Base-by-base conservation (phyloP, 192 early-diverging fungal species). In the Globomyces pollinis-pini region DNA sequence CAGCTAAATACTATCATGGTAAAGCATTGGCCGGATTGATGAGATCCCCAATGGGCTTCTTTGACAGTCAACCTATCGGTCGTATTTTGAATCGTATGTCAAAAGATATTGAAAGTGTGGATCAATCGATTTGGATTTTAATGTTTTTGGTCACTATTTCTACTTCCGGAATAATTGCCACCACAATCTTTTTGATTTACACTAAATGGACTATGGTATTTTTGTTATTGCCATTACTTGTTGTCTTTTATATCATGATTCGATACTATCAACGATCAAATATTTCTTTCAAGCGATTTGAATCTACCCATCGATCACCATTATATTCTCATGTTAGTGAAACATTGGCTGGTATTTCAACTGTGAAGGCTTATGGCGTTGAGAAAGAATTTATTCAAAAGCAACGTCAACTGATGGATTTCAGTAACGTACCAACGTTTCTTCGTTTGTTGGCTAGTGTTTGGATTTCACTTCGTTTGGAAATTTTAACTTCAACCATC, bases 231-330 rank as follows among this genome's bases (percentile, higher is more conserved):
- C 84, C 84, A 2, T 70, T 91, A 29, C 52, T 89, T 13, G 50
- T 82, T 11, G 41, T 81, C 15, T 87, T 87, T 62, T 80, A 74
- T 58, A 74, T 68, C 34, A 65, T 84, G 2, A 77, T 78, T 2
- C 45, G 69, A 3, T 62, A 60, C 28, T 78, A 72, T 60, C 67
- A 71, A 20, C 20, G 57, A 9, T 69, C 38, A 39, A 49, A 36
- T 41, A 61, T 68, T 13, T 69, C 74, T 45, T 63, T 78, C 38
- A 75, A 90, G 63, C 85, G 89, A 21, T 65, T 93, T 2, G 86
- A 86, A 38, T 84, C 86, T 9, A 78, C 86, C 26, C 62, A 82
- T 28, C 73, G 85, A 28, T 87, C 87, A 1, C 88, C 91, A 0
- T 72, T 96, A 1, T 65, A 77, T 76, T 57, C 80, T 64, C 66